A percentile compares a stretch with the other conserved stretches of the same genome.
Evolutionary conservation across 2,329 filamentous ascomycete species (phyloP).

Genomic region (Davidsoniella neocaledoniae): DNA sequence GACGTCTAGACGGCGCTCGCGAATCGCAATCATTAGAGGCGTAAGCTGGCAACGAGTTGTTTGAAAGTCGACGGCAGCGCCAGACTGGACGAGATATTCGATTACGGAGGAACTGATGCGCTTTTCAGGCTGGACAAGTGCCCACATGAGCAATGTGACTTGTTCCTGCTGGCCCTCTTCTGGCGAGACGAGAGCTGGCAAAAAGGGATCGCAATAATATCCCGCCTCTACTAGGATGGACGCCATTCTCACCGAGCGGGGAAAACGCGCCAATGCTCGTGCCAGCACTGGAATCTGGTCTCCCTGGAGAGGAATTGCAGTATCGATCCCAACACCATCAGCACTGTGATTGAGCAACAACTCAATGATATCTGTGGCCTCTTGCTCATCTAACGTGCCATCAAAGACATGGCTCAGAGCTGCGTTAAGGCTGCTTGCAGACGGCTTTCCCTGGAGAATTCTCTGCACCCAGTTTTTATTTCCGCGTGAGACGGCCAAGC

Average conservation of each 20-base stretch:
- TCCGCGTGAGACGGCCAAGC: slow-evolving; percentile 2
- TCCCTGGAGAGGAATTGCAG: slow-evolving; percentile 28
- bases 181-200: slow-evolving; percentile 22
- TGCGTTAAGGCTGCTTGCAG: background rate
- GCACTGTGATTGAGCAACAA: slow-evolving; percentile 23
- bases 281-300: slow-evolving; percentile 28
- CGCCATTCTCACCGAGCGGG: slow-evolving; percentile 35
- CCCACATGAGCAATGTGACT: slow-evolving; percentile 42
- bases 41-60: slow-evolving; percentile 25
- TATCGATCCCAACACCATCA: slow-evolving; percentile 30
- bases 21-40: slow-evolving; percentile 43
- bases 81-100: slow-evolving; percentile 34
- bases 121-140: slow-evolving; percentile 45
- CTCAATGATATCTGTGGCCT: slow-evolving; percentile 11
- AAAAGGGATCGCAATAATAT: slow-evolving; percentile 38
- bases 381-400: background rate
- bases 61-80: slow-evolving; percentile 41
- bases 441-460: background rate
- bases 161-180: slow-evolving; percentile 35
- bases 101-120: slow-evolving; percentile 42
- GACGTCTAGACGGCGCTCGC: slow-evolving; percentile 36
- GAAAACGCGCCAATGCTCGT: slow-evolving; percentile 36
- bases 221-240: slow-evolving; percentile 37
- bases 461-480: background rate
- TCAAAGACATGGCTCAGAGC: slow-evolving; percentile 4